Evolutionary conservation across 306 rosid genomes (phyloP).

Genomic region (Cicer yamashitae): DNA sequence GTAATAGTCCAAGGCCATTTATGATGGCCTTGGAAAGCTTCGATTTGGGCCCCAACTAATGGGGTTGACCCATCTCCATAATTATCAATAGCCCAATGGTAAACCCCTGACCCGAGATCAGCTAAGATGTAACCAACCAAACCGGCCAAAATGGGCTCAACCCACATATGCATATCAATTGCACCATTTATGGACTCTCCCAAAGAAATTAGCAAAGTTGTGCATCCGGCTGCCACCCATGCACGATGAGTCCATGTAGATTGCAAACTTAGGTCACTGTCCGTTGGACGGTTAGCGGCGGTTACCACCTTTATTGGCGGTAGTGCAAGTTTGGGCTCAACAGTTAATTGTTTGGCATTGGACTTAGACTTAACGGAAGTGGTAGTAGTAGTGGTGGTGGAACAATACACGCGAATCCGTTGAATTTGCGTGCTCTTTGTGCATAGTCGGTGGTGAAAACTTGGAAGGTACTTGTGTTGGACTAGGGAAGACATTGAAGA

Average conservation of each 20-base stretch:
- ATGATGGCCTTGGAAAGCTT: slow-evolving; percentile 92
- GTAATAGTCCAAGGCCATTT: slow-evolving; percentile 92
- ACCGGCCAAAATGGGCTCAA: slow-evolving; percentile 47
- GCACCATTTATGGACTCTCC: slow-evolving; percentile 55
- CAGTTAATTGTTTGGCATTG: slow-evolving; percentile 35
- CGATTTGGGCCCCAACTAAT: slow-evolving; percentile 76
- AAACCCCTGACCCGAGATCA: slow-evolving; percentile 88
- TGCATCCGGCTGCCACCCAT: slow-evolving; percentile 68
- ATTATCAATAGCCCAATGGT: slow-evolving; percentile 91
- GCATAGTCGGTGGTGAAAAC: slow-evolving; percentile 40
- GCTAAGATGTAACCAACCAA: slow-evolving; percentile 74
- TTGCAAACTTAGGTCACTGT: slow-evolving; percentile 58
- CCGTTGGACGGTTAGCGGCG: slow-evolving; percentile 35
- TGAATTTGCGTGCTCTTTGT: neutral
- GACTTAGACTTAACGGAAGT: slow-evolving; percentile 46
- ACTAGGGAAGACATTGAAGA: slow-evolving; percentile 68
- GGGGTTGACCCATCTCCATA: slow-evolving; percentile 73
- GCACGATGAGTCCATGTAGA: slow-evolving; percentile 86
- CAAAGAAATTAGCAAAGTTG: slow-evolving; percentile 47
- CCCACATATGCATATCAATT: slow-evolving; percentile 40
- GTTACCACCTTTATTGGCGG: slow-evolving; percentile 27
- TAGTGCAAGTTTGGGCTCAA: slow-evolving; percentile 34
- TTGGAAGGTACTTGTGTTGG: slow-evolving; percentile 55
- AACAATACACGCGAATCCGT: slow-evolving; percentile 44
- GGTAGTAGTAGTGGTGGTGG: slow-evolving; percentile 42